phyloP scores from a whole-genome alignment of 176 grass and related monocot species.

The Eragrostis curvula region DNA sequence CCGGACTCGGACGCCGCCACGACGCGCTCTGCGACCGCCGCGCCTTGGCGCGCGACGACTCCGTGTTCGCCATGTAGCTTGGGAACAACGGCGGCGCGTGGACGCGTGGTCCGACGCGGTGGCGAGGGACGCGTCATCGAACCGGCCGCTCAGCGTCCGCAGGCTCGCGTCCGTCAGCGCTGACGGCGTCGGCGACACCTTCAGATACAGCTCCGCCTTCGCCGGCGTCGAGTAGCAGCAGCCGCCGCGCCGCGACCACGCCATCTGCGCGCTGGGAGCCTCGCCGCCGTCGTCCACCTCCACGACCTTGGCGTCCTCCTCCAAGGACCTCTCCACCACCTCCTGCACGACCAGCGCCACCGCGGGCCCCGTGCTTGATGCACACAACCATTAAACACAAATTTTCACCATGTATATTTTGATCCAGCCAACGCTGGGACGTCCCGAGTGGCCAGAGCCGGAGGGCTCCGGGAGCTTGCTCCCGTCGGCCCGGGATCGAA shows the following conservation, averaged over 20 bases:
- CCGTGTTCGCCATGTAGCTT: constrained; percentile 81
- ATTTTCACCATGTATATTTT: no score
- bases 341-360: neutral
- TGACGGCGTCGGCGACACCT: constrained; percentile 43
- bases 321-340: constrained; percentile 16
- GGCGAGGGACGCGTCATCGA: constrained; percentile 46
- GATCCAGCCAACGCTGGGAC: no score
- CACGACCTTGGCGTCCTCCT: constrained; percentile 47
- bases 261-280: no score
- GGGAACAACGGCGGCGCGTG: no score
- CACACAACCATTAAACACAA: no score
- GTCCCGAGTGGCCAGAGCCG: no score
- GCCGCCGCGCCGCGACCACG: neutral
- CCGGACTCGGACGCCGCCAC: constrained; percentile 18
- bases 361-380: no score
- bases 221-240: constrained; percentile 25
- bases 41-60: constrained; percentile 77
- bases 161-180: constrained; percentile 55
- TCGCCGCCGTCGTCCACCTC: constrained; percentile 47
- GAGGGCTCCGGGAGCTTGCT: no score
- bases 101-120: constrained; percentile 46
- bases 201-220: constrained; percentile 21
- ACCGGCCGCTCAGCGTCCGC: constrained; percentile 51
- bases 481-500: no score
- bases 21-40: constrained; percentile 71